Percentiles rank a stretch among this genome's conserved stretches.
phyloP scores from a whole-genome alignment of 2,329 filamentous ascomycete species.

The Ophiosphaerella herpotricha region DNA sequence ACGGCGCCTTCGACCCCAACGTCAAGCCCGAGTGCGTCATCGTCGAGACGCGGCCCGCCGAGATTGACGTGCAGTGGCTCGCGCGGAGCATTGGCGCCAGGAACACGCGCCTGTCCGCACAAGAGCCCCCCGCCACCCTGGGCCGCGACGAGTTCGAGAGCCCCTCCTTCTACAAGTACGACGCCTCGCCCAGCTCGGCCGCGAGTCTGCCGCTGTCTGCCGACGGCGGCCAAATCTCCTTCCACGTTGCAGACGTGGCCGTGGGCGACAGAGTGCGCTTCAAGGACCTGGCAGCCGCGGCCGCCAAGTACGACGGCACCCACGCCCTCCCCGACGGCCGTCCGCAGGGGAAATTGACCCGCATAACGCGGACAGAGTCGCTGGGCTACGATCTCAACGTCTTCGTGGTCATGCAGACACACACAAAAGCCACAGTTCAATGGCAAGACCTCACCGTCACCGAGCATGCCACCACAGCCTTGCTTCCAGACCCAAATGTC shows the following conservation, averaged over 20 bases:
- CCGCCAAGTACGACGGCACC: slow-evolving; percentile 56
- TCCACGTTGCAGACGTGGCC: slow-evolving; percentile 46
- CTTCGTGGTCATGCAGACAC: slow-evolving; percentile 56
- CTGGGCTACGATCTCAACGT: slow-evolving; percentile 64
- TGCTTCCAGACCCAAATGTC: slow-evolving; percentile 57
- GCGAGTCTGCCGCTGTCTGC: slow-evolving; percentile 26
- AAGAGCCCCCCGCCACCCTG: slow-evolving; percentile 40
- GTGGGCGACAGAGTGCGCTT: slow-evolving; percentile 60
- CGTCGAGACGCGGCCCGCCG: slow-evolving; percentile 53
- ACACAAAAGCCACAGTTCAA: slow-evolving; percentile 57
- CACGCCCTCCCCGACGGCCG: slow-evolving; percentile 30
- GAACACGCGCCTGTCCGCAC: slow-evolving; percentile 18
- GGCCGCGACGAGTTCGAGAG: slow-evolving; percentile 50
- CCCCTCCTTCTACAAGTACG: slow-evolving; percentile 50
- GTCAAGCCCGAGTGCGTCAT: slow-evolving; percentile 57
- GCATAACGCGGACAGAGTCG: slow-evolving; percentile 53
- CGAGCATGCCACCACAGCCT: slow-evolving; percentile 49
- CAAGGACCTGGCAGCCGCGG: slow-evolving; percentile 56
- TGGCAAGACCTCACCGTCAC: slow-evolving; percentile 64
- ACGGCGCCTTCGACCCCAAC: slow-evolving; percentile 57
- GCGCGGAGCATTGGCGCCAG: slow-evolving; percentile 47
- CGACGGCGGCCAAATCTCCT: slow-evolving; percentile 32
- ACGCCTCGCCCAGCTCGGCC: slow-evolving; percentile 37
- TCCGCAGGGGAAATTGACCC: slow-evolving; percentile 49
- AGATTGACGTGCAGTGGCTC: slow-evolving; percentile 59